Conservation (phyloP, 169 alveolate genomes). For the Eimeria necatrix region DNA sequence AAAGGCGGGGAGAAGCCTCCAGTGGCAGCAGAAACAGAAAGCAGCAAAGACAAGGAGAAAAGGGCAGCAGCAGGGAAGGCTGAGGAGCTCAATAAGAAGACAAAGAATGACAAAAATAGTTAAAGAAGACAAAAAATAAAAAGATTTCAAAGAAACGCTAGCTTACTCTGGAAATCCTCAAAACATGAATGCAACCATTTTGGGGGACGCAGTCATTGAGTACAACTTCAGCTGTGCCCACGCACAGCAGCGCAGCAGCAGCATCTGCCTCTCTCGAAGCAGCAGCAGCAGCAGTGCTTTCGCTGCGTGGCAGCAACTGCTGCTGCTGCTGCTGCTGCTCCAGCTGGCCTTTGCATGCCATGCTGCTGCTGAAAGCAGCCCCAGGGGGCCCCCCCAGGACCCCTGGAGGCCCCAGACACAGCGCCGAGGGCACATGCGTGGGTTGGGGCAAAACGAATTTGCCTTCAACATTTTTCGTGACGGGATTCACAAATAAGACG, state of each 20-base stretch:
- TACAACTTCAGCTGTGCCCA: conserved; percentile 58
- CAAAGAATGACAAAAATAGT: too few relatives aligned
- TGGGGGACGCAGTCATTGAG: conserved; percentile 34
- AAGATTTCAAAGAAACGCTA: not conserved
- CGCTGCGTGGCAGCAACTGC: not conserved
- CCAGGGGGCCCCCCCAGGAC: not conserved
- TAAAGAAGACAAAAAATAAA: not conserved
- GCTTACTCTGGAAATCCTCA: not conserved
- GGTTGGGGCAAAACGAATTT: not conserved
- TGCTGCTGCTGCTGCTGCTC: too few relatives aligned
- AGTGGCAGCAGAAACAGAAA: not conserved
- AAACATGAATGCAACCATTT: conserved; percentile 5
- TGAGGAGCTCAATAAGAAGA: too few relatives aligned
- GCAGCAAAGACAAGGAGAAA: not conserved
- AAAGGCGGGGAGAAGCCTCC: too few relatives aligned
- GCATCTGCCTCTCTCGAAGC: not conserved
- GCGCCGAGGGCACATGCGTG: not conserved
- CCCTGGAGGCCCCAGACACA: conserved; percentile 37
- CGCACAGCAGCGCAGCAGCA: conserved; percentile 27
- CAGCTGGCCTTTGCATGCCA: not conserved
- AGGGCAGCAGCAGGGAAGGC: too few relatives aligned
- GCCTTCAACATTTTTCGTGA: conserved; percentile 25
- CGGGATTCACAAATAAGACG: conserved; percentile 30
- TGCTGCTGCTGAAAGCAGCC: not conserved
- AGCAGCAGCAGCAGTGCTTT: not conserved